Percentiles rank a stretch among this genome's conserved stretches.
Conservation (phyloP, 208 protist genomes). For the Pavlovales sp. region DNA sequence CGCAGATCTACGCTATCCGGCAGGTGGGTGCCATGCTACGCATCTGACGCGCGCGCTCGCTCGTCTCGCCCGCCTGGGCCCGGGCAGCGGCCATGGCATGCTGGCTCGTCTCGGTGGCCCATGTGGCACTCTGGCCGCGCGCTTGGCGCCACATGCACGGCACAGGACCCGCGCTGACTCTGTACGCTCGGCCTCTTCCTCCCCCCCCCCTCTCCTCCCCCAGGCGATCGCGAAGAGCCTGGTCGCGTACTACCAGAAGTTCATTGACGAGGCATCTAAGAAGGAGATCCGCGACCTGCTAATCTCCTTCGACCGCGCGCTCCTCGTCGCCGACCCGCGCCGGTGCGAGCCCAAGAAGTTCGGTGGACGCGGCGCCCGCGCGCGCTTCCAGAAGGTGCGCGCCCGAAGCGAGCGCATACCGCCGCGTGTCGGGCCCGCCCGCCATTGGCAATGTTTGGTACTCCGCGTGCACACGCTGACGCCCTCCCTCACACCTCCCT, state of each 20-base stretch:
- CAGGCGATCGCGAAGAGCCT: constrained; percentile 98
- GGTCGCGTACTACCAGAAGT: constrained; percentile 99
- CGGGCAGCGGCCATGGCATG: neutral
- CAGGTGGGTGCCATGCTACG: neutral
- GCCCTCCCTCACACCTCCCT: too few relatives aligned
- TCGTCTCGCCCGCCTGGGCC: neutral
- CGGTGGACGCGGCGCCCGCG: constrained; percentile 97
- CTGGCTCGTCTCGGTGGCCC: too few relatives aligned
- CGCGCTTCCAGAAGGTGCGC: constrained; percentile 98
- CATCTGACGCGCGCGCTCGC: neutral
- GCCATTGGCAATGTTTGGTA: too few relatives aligned
- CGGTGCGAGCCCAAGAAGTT: constrained; percentile 99
- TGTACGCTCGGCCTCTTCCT: too few relatives aligned
- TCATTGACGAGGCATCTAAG: constrained; percentile 88
- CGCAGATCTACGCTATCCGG: constrained; percentile 91
- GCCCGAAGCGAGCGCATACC: too few relatives aligned
- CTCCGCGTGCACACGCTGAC: too few relatives aligned
- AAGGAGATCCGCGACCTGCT: constrained; percentile 95
- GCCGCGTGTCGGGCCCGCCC: too few relatives aligned
- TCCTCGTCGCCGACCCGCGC: constrained; percentile 99
- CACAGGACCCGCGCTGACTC: too few relatives aligned
- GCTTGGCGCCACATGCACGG: too few relatives aligned
- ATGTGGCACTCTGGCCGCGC: too few relatives aligned
- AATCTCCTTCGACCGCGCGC: constrained; percentile 91
- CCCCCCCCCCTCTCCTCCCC: too few relatives aligned